Evolutionary conservation across 2,329 filamentous ascomycete species (phyloP).

Genomic region (Didymella arachidicola): DNA sequence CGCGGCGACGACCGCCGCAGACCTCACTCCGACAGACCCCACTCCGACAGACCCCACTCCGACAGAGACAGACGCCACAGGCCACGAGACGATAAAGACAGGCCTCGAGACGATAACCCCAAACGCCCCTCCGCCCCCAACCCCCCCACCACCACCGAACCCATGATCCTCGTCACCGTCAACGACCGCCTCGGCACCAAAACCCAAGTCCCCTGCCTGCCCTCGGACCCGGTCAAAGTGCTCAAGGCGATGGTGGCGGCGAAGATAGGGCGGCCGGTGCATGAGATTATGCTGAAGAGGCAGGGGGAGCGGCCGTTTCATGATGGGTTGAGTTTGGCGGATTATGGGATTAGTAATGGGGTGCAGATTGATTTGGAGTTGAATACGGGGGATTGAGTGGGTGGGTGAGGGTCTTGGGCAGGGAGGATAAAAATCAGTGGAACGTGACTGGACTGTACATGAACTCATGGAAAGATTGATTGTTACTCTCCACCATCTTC

Average conservation of each 20-base stretch:
- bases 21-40: not conserved
- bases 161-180: slow-evolving; percentile 93
- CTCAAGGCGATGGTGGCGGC: slow-evolving; percentile 94
- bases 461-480: too few species aligned
- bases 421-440: too few species aligned
- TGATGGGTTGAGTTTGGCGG: slow-evolving; percentile 83
- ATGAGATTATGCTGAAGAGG: slow-evolving; percentile 89
- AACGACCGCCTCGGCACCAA: slow-evolving; percentile 98
- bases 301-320: slow-evolving; percentile 95
- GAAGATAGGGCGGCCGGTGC: slow-evolving; percentile 84
- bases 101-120: not conserved
- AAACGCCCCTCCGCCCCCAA: slow-evolving; percentile 11
- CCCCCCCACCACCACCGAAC: slow-evolving; percentile 58
- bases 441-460: too few species aligned
- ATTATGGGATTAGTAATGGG: slow-evolving; percentile 94
- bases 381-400: slow-evolving; percentile 44
- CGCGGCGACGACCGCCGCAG: not conserved
- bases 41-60: not conserved
- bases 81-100: not conserved
- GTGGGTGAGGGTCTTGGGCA: not conserved
- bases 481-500: slow-evolving; percentile 46
- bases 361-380: slow-evolving; percentile 65
- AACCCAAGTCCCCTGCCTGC: slow-evolving; percentile 87
- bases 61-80: slow-evolving; percentile 13
- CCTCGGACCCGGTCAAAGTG: slow-evolving; percentile 81